Conservation (phyloP, 441 rosid species). For the Melianthus villosus region DNA sequence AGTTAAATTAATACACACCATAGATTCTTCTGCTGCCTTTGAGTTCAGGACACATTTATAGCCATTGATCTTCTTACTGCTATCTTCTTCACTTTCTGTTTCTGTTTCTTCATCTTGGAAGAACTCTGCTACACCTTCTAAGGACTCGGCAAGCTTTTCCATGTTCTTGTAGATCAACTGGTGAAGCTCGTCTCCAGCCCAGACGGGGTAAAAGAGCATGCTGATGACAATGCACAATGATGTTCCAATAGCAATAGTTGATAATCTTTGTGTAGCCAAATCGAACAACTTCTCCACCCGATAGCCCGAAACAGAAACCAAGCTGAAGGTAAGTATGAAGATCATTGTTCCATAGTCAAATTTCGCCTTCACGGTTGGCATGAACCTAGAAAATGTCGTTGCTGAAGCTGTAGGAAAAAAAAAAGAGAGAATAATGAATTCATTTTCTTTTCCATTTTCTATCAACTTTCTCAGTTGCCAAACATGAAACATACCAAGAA, state of each 20-base stretch:
- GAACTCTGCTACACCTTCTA: conserved; percentile 34
- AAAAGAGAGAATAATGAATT: too few species aligned
- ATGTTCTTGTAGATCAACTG: conserved; percentile 25
- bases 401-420: conserved; percentile 28
- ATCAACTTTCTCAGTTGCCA: too few species aligned
- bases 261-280: conserved; percentile 31
- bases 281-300: conserved; percentile 26
- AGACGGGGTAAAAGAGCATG: conserved; percentile 35
- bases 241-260: conserved; percentile 37
- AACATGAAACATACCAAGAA: conserved; percentile 43
- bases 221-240: conserved; percentile 38
- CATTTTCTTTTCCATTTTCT: too few species aligned
- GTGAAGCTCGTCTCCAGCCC: conserved; percentile 57
- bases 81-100: conserved; percentile 13
- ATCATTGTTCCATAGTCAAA: conserved; percentile 52
- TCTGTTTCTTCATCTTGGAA: conserved; percentile 16
- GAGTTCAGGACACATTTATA: conserved; percentile 45
- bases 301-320: conserved; percentile 40
- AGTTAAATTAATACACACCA: conserved; percentile 19
- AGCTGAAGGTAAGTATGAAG: conserved; percentile 51
- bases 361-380: conserved; percentile 38
- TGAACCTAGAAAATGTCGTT: conserved; percentile 46
- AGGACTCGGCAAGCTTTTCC: conserved; percentile 32
- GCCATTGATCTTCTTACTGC: conserved; percentile 17
- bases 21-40: conserved; percentile 40